Evolutionary conservation across 805 yeast genomes (phyloP).

Genomic region (Tanozyma kutaoensis): DNA sequence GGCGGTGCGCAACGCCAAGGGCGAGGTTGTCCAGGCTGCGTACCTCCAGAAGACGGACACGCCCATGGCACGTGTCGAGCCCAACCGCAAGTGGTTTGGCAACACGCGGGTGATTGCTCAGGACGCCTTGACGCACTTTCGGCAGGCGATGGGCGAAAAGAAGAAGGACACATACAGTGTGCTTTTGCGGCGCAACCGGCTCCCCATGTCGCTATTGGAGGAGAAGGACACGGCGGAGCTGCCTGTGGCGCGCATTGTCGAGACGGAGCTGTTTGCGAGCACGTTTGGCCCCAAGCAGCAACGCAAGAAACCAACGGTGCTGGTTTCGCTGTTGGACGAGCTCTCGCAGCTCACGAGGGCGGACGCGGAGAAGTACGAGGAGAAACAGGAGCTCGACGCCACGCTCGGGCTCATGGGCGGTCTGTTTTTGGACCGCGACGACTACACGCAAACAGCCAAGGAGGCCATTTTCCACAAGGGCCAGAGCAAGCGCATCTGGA

Average conservation of each 20-base stretch:
- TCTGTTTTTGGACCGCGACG: conserved; percentile 47
- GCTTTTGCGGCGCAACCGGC: conserved; percentile 72
- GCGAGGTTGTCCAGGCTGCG: conserved; percentile 82
- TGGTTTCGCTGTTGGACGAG: conserved; percentile 69
- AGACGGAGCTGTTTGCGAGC: conserved; percentile 69
- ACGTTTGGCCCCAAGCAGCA: conserved; percentile 95
- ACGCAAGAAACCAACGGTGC: conserved; percentile 73
- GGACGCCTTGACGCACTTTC: conserved; percentile 86
- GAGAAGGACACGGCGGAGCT: conserved; percentile 70
- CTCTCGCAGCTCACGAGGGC: conserved; percentile 45
- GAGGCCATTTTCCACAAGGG: conserved; percentile 95
- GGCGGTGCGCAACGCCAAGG: conserved; percentile 75
- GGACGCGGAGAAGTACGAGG: conserved; percentile 51
- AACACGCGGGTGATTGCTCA: conserved; percentile 96
- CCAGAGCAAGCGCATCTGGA: conserved; percentile 97
- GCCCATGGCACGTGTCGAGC: conserved; percentile 89
- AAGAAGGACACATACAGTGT: conserved; percentile 77
- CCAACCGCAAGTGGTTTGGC: conserved; percentile 96
- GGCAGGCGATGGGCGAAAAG: conserved; percentile 86
- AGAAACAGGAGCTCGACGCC: conserved; percentile 61
- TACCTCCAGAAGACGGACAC: conserved; percentile 75
- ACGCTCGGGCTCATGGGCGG: conserved; percentile 76
- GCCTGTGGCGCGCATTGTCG: conserved; percentile 70
- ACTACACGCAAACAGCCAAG: conserved; percentile 80
- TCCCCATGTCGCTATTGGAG: conserved; percentile 90